Evolutionary conservation across 305 asterid genomes (phyloP).

Genomic region (Fraxinus angustifolia): DNA sequence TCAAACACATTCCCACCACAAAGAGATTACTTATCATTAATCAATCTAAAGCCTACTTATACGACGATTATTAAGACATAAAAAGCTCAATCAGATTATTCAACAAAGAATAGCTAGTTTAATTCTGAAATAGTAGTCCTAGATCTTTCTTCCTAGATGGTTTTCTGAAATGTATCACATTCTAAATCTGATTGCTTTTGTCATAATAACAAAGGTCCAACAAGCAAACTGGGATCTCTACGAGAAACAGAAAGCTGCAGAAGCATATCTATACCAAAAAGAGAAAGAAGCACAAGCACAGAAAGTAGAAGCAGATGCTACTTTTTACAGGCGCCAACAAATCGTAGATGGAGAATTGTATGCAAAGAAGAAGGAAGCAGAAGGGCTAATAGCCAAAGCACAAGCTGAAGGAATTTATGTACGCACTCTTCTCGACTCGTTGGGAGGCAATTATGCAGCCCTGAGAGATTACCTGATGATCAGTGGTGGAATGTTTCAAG

Average conservation of each 20-base stretch:
- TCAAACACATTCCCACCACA: neutral
- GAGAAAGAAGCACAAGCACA: constrained; percentile 31
- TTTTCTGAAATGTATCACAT: neutral
- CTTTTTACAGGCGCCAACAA: constrained; percentile 24
- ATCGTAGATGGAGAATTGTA: constrained; percentile 28
- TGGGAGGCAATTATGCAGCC: constrained; percentile 29
- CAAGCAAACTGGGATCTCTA: constrained; percentile 35
- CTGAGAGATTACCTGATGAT: constrained; percentile 35
- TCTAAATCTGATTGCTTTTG: neutral
- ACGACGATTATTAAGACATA: neutral
- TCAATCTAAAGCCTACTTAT: neutral
- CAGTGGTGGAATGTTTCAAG: constrained; percentile 28
- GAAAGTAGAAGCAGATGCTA: constrained; percentile 31
- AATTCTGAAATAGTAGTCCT: neutral
- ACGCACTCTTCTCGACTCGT: constrained; percentile 19
- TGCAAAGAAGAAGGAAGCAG: constrained; percentile 29
- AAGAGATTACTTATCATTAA: neutral
- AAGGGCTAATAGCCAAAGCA: constrained; percentile 28
- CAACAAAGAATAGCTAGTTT: neutral
- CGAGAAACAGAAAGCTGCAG: constrained; percentile 34
- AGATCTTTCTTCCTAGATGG: neutral
- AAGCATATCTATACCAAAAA: constrained; percentile 26
- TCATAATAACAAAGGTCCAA: constrained; percentile 24
- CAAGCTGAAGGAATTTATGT: constrained; percentile 30
- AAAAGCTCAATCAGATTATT: neutral